Percentiles rank a stretch among this genome's conserved stretches.
Evolutionary conservation across 352 stramenopile species (phyloP).

Genomic region (Phytophthora foliorum): DNA sequence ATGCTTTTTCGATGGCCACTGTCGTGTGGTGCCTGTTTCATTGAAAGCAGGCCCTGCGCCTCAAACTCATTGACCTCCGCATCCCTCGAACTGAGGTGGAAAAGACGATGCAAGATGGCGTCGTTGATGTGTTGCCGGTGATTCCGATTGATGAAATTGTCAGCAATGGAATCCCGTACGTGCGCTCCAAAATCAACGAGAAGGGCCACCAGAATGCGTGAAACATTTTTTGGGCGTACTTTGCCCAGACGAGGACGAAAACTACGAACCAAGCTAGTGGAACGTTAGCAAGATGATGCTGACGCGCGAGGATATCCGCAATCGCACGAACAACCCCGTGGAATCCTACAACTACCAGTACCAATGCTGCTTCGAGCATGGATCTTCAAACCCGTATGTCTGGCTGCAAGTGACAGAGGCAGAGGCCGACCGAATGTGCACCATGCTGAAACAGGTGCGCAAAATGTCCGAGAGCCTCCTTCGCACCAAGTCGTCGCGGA

Average conservation of each 20-base stretch:
- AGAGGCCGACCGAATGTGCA: neutral
- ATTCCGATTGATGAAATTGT: conserved; percentile 5
- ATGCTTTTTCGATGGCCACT: neutral
- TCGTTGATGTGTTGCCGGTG: conserved; percentile 4
- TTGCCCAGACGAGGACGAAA: conserved; percentile 1
- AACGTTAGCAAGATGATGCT: conserved; percentile 13
- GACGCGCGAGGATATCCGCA: neutral
- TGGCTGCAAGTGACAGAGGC: neutral
- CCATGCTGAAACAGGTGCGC: neutral
- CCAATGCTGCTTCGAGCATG: neutral
- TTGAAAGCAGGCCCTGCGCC: conserved; percentile 3
- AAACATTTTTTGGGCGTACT: conserved; percentile 14
- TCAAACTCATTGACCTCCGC: conserved; percentile 6
- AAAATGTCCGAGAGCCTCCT: neutral
- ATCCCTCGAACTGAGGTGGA: neutral
- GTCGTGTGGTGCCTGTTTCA: conserved; percentile 7
- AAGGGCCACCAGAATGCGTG: conserved; percentile 1
- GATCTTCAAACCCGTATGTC: neutral
- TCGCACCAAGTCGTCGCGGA: neutral
- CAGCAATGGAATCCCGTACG: neutral
- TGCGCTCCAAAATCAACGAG: neutral
- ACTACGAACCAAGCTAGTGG: conserved; percentile 1
- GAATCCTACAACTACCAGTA: conserved; percentile 5
- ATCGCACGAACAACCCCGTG: conserved; percentile 16
- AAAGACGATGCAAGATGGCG: neutral